phyloP scores from a whole-genome alignment of 2,329 filamentous ascomycete species.

The Fusarium sulawesiense region DNA sequence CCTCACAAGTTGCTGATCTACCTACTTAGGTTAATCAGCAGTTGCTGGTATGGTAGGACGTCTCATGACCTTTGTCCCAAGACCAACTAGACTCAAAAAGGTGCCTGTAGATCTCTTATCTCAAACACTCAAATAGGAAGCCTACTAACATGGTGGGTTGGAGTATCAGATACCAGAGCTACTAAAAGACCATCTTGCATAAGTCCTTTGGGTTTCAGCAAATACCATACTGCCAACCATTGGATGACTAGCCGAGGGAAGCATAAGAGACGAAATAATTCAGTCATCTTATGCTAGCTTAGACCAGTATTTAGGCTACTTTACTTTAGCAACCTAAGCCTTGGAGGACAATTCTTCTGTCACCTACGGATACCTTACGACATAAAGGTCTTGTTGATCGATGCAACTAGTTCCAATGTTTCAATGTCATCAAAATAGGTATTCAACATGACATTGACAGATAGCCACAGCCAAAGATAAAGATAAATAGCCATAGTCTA shows the following conservation, averaged over 20 bases:
- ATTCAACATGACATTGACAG: no score
- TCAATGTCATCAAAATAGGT: no score
- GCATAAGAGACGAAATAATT: no score
- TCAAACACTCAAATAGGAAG: slow-evolving; percentile 16
- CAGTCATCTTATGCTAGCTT: no score
- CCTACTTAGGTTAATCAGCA: background rate
- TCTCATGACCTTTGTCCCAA: slow-evolving; percentile 20
- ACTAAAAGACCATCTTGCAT: background rate
- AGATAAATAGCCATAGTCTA: background rate
- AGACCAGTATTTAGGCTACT: no score
- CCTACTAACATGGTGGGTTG: background rate
- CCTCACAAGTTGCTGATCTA: background rate
- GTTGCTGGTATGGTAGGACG: background rate
- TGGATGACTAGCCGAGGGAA: no score
- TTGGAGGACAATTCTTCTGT: no score
- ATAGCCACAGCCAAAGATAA: background rate
- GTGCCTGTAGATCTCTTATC: slow-evolving; percentile 6
- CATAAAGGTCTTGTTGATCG: no score
- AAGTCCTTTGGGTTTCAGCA: background rate
- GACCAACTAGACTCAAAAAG: slow-evolving; percentile 3
- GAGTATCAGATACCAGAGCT: background rate
- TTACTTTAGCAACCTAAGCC: no score
- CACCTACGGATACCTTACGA: no score
- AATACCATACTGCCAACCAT: background rate
- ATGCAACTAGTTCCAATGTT: no score